phyloP scores from a whole-genome alignment of 169 alveolate genomes.

The Eimeria necatrix region DNA sequence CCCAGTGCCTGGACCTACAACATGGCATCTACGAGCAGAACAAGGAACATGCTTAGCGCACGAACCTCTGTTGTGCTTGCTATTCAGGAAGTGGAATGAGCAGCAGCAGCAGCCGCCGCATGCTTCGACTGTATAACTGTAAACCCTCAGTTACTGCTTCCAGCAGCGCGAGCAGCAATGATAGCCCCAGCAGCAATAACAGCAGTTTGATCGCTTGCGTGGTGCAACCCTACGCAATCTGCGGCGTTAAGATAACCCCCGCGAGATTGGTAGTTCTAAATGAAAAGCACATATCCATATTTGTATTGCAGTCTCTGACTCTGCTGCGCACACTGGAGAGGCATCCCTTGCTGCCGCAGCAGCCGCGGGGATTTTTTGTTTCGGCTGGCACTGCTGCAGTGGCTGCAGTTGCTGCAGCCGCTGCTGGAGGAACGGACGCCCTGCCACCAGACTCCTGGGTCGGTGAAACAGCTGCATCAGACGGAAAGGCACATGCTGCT shows the following conservation, averaged over 20 bases:
- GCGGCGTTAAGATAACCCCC: conserved; percentile 42
- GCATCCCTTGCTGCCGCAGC: background rate
- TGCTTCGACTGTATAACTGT: conserved; percentile 27
- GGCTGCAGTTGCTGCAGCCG: conserved; percentile 36
- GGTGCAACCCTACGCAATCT: conserved; percentile 31
- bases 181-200: background rate
- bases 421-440: background rate
- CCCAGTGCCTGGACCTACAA: too few relatives aligned
- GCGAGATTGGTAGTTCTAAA: conserved; percentile 17
- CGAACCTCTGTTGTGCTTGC: background rate
- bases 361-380: conserved; percentile 19
- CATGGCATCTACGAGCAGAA: background rate
- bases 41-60: too few relatives aligned
- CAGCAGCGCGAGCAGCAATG: background rate
- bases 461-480: background rate
- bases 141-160: conserved; percentile 2
- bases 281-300: conserved; percentile 10
- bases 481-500: conserved; percentile 37
- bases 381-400: conserved; percentile 45
- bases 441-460: conserved; percentile 9
- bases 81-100: conserved; percentile 51
- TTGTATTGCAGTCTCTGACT: conserved; percentile 28
- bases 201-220: conserved; percentile 30
- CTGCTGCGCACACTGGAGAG: conserved; percentile 62
- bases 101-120: conserved; percentile 66